Base-by-base conservation (phyloP, 768 basidiomycete species). In the Collybia mongolica region DNA sequence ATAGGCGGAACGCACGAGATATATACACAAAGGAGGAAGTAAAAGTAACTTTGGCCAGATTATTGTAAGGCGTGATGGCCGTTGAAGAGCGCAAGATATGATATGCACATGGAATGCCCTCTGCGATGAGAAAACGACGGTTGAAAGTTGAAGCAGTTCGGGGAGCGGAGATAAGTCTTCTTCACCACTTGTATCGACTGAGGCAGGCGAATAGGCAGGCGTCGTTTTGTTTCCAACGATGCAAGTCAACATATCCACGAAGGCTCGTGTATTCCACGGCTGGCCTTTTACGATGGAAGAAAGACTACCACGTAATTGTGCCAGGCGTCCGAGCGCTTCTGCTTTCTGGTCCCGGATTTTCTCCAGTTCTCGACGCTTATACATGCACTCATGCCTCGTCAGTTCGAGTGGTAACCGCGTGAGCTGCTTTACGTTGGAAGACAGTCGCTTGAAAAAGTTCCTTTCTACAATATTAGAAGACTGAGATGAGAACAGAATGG, bases 31-130 rank as follows among this genome's bases (percentile, higher is more conserved):
- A 0, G 92, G 85, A 0, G 95, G 93, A 15, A 91, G 65, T 28
- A 96, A 63, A 19, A 98, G 67, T 7, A 94, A 66, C 23, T 80
- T 83, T 1, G 94, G 93, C 95, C 96, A 98, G 19, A 88, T 51
- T 6, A 84, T 80, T 1, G 83, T 80, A 14, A 90, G 62, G 3
- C 78, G 71, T 2, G 83, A 81, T 0, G 96, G 96, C 14, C 88
- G 82, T 17, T 72, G 65, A 41, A 96, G 80, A 19, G 63, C 68
- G 4, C 60, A 60, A 4, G 60, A 44, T 15, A 52, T 62, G n/a
- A 60, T 54, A 38, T 11, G 74, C 56, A 46, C 41, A 77, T 45
- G 54, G 45, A 66, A 66, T 2, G 60, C 65, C 50, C 58, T 28
- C 38, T 63, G 60, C 51, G 66, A 69, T 11, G 66, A 57, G 6